These are phyloP conservation scores for Gossypium turneri DNA, from an alignment of 345 rosid species.

Conservation along the genomic window DNA sequence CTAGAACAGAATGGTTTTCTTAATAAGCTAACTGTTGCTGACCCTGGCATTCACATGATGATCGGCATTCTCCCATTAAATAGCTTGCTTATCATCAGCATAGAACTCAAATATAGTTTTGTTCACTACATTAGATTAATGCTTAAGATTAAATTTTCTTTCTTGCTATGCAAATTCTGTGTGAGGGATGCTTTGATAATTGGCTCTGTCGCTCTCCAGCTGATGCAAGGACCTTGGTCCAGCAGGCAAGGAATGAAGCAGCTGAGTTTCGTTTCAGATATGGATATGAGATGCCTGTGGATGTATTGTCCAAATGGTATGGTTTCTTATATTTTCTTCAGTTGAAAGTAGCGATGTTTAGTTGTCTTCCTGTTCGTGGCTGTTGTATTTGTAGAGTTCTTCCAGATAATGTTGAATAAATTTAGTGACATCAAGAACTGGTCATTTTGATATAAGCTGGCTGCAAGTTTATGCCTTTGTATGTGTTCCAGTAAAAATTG, in stretches of 20 bases:
- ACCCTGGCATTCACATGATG: neutral
- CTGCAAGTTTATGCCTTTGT: neutral
- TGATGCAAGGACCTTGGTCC: constrained; percentile 97
- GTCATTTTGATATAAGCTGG: neutral
- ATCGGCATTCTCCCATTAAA: neutral
- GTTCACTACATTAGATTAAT: neutral
- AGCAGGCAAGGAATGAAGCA: constrained; percentile 98
- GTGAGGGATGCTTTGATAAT: neutral
- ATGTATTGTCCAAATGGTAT: constrained; percentile 71
- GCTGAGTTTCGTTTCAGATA: constrained; percentile 93
- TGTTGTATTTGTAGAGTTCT: neutral
- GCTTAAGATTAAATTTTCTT: neutral
- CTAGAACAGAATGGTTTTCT: neutral
- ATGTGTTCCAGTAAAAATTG: neutral
- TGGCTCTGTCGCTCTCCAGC: constrained; percentile 42
- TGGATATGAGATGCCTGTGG: constrained; percentile 99
- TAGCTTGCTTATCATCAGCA: neutral
- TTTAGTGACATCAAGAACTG: constrained; percentile 4
- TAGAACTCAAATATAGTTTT: neutral
- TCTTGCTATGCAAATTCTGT: neutral
- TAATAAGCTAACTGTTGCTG: neutral
- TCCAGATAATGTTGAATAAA: constrained; percentile 8
- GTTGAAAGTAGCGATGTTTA: neutral
- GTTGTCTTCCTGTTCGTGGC: neutral
- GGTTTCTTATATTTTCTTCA: neutral